Base-by-base conservation (phyloP, 495 filamentous ascomycete genomes). In the Penicillium angulare region DNA sequence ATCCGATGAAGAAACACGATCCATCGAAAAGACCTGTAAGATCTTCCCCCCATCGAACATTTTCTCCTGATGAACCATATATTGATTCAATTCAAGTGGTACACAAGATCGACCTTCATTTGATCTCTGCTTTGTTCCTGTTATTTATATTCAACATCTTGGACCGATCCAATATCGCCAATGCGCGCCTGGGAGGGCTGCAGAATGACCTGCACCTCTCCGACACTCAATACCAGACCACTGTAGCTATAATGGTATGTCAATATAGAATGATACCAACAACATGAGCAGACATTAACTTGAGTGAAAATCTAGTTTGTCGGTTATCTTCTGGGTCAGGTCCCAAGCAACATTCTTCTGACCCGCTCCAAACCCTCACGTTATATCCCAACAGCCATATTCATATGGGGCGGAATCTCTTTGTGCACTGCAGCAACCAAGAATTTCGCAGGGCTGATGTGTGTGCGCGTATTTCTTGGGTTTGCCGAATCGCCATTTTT, bases 21-120 rank as follows among this genome's bases (percentile, higher is more conserved):
- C n/a, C n/a, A n/a, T n/a, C n/a, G n/a, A n/a, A n/a, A n/a, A n/a
- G n/a, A n/a, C n/a, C n/a, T n/a, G n/a, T n/a, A n/a, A n/a, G n/a
- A n/a, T n/a, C n/a, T n/a, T n/a, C n/a, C n/a, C n/a, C n/a, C n/a
- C n/a, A n/a, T n/a, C n/a, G n/a, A n/a, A n/a, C n/a, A n/a, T n/a
- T n/a, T n/a, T n/a, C n/a, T n/a, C n/a, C n/a, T n/a, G n/a, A n/a
- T n/a, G n/a, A n/a, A n/a, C n/a, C n/a, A n/a, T n/a, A n/a, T n/a
- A n/a, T n/a, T n/a, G n/a, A n/a, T n/a, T n/a, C n/a, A n/a, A n/a
- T n/a, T n/a, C n/a, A n/a, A 41, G 64, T 71, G 18, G 61, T 71
- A 20, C 43, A 61, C 23, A 75, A 75, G 44, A 51, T 75, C 21
- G 70, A 73, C 42, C 55, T 64, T 12, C 65, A 64, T 20, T 42